Evolutionary conservation across 352 stramenopile species (phyloP).

Genomic region (Pilasporangium apinafurcum): DNA sequence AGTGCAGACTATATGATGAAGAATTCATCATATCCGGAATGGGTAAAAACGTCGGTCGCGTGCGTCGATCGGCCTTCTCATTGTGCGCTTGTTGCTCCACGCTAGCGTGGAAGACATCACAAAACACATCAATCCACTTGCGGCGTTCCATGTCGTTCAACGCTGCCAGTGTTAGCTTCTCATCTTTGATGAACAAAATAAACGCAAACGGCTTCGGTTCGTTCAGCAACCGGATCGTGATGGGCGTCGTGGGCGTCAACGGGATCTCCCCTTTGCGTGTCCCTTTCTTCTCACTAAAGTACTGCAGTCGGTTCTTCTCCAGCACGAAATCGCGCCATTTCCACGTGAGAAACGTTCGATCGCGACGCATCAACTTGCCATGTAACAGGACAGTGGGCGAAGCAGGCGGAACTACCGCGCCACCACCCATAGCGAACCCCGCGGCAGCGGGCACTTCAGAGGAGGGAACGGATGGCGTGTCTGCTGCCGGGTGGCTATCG

Average conservation of each 20-base stretch:
- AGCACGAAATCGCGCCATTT: conserved; percentile 81
- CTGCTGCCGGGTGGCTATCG: not conserved
- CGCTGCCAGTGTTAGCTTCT: conserved; percentile 72
- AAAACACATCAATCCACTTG: conserved; percentile 79
- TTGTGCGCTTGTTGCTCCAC: conserved; percentile 44
- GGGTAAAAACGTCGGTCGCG: conserved; percentile 57
- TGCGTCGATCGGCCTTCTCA: conserved; percentile 52
- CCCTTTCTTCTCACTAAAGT: conserved; percentile 74
- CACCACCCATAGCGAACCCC: no score
- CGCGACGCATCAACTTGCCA: conserved; percentile 68
- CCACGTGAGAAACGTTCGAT: conserved; percentile 76
- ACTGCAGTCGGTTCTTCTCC: conserved; percentile 60
- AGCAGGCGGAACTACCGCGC: no score
- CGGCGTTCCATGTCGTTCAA: conserved; percentile 61
- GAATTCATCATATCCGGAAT: conserved; percentile 48
- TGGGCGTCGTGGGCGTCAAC: conserved; percentile 51
- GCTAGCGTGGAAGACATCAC: conserved; percentile 67
- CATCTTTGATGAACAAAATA: conserved; percentile 70
- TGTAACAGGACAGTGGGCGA: conserved; percentile 43
- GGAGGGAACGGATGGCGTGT: not conserved
- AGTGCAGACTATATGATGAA: no score
- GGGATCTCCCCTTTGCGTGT: conserved; percentile 69
- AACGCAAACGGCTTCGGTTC: conserved; percentile 73
- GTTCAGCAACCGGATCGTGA: conserved; percentile 60
- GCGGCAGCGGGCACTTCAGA: not conserved